phyloP scores from a whole-genome alignment of 331 rosid species.

The Rosa hybrid region DNA sequence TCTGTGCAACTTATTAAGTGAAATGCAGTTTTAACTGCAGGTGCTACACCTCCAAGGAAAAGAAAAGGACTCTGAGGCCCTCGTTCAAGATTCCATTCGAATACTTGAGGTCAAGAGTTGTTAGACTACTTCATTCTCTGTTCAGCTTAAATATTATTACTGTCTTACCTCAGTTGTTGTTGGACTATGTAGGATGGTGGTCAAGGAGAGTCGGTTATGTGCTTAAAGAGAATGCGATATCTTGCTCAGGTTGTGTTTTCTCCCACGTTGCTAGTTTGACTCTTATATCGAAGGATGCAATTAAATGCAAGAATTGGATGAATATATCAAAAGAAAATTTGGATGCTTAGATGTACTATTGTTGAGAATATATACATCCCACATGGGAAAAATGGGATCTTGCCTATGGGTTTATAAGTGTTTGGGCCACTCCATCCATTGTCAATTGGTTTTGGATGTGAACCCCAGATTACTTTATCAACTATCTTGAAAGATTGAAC shows the following conservation, averaged over 20 bases:
- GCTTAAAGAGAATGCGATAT: constrained; percentile 68
- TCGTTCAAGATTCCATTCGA: constrained; percentile 71
- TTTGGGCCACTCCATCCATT: too few relatives aligned
- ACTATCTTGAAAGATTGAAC: neutral
- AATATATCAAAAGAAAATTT: neutral
- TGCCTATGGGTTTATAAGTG: too few relatives aligned
- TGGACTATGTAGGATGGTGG: constrained; percentile 67
- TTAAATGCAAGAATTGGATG: neutral
- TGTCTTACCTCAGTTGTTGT: constrained; percentile 17
- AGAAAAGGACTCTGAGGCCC: constrained; percentile 66
- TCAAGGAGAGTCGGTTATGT: constrained; percentile 56
- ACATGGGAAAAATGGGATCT: too few relatives aligned
- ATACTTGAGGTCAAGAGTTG: constrained; percentile 71
- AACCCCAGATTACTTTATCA: too few relatives aligned
- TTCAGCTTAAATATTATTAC: constrained; percentile 21
- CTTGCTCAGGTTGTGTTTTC: constrained; percentile 70
- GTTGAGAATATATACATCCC: too few relatives aligned
- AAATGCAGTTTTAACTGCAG: constrained; percentile 40
- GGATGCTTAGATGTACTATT: neutral
- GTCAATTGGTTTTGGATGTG: too few relatives aligned
- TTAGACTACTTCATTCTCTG: constrained; percentile 9
- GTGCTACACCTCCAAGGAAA: constrained; percentile 80
- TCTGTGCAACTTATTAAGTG: constrained; percentile 11
- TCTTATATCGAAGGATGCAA: neutral
- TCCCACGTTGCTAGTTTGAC: constrained; percentile 5